Evolutionary conservation across 805 yeast species (phyloP), one percentile per base, ranked within the genome.

Genomic region (Myxozyma vanderwaltii): DNA sequence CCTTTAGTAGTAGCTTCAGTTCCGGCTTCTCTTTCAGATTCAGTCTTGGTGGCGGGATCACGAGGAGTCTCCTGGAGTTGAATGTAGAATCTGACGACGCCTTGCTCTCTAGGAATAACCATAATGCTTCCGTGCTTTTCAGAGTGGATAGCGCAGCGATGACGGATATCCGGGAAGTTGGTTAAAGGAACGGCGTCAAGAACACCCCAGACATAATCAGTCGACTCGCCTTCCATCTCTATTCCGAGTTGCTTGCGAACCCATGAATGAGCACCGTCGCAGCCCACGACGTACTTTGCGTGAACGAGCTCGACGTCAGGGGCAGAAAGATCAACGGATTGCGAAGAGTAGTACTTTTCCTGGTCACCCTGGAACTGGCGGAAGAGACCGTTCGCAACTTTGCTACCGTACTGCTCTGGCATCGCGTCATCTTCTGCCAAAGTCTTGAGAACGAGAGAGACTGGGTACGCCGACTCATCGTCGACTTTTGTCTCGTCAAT

Each of bases 131-230:
- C 76, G 39, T 64, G 58, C 26, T 66, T 68, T 21, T 67, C 69
- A 19, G 76, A 72, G 39, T 71, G 74, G 50, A 74, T 72, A 13
- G 74, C 76, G 58, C 72, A 68, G 15, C 74, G 65, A 35, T 63
- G 66, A 51, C 76, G 61, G 58, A 74, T 70, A 66, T 74, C 76
- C 2, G 76, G 76, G 65, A 73, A 74, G 51, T 74, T 66, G 2
- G 76, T 74, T 27, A 69, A 51, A n/a, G 74, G 74, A 29, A 71
- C 75, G 47, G 72, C 69, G 57, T 74, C 76, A 46, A 74, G 56
- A 17, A 74, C 76, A 19, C 75, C 76, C 76, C 76, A 74, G 24
- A 71, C 68, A 44, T 61, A 68, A 63, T 73, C 76, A 17, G 76
- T 70, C 8, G 72, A 60, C 51, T 74, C 76, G 36, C 76, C 76